Base-by-base conservation (phyloP, 176 grass and related monocot species). In the Aechmea fasciata region DNA sequence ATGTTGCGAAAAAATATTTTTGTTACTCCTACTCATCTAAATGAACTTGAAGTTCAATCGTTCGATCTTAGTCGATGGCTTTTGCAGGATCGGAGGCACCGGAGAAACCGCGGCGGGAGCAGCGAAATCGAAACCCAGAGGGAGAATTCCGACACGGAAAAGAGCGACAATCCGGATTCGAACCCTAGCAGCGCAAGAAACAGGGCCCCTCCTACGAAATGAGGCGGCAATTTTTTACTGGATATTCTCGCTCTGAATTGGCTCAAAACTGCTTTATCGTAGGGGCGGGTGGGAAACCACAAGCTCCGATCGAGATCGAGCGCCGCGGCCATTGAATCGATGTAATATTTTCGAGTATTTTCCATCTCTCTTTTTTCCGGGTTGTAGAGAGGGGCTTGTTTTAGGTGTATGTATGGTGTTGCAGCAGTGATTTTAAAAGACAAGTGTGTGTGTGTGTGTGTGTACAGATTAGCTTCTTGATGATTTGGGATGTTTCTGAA, bases 131-230 rank as follows among this genome's bases (percentile, higher is more conserved):
- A 92, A 61, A 88, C 89, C 11, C 89, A 92, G 57, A 88, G 64
- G 71, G 89, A 88, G 25, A 88, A 80, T 64, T 92, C 89, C 3
- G 89, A 92, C 83, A 92, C 89, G 0, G 85, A 92, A 23, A 92
- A 88, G 78, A 88, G 89, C 20, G 89, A 92, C 15, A 88, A 88
- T 75, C 81, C 79, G 29, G 89, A 92, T 67, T 88, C 85, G 10
- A 92, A 75, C 62, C 77, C 79, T 18, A 85, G 70, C 55, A 83
- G 17, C 52, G 20, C 51, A 69, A 69, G 83, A 70, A 85, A 75
- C 76, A 72, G 70, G 83, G 54, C 73, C 17, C 79, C 82, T 10
- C 78, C 82, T 13, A 80, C 79, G 8, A 88, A 80, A 75, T 92
- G 80, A 83, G 71, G 63, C 11, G 14, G 49, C 19, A 8, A 7